phyloP scores from a whole-genome alignment of 345 rosid species.

The Heritiera littoralis region DNA sequence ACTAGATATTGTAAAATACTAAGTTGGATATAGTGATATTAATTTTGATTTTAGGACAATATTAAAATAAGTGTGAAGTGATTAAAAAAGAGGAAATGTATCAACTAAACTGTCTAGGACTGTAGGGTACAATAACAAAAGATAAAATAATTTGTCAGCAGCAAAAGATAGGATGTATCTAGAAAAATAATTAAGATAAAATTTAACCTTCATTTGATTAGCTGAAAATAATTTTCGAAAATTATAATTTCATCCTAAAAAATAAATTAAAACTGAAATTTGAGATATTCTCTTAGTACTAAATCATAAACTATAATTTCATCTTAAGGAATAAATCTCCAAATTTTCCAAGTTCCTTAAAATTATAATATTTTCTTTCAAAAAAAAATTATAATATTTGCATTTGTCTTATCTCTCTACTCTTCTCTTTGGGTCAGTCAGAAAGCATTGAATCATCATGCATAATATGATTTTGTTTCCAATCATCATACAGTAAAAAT shows the following conservation, averaged over 20 bases:
- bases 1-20: slow-evolving; percentile 22
- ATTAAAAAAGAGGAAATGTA: neutral
- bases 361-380: too few species aligned
- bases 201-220: too few species aligned
- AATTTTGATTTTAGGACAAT: neutral
- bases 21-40: neutral
- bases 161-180: too few species aligned
- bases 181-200: too few species aligned
- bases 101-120: slow-evolving; percentile 13
- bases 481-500: neutral
- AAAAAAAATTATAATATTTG: too few species aligned
- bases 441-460: neutral
- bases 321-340: neutral
- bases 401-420: neutral
- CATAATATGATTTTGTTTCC: neutral
- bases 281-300: too few species aligned
- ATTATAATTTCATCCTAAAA: neutral
- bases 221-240: neutral
- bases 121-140: slow-evolving; percentile 4
- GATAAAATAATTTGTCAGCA: neutral
- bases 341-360: neutral
- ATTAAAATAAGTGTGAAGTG: neutral
- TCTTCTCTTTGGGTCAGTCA: neutral
- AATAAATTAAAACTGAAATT: too few species aligned
- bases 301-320: neutral